Base-by-base conservation (phyloP, 108 stramenopile genomes). In the Bacterosira constricta region DNA sequence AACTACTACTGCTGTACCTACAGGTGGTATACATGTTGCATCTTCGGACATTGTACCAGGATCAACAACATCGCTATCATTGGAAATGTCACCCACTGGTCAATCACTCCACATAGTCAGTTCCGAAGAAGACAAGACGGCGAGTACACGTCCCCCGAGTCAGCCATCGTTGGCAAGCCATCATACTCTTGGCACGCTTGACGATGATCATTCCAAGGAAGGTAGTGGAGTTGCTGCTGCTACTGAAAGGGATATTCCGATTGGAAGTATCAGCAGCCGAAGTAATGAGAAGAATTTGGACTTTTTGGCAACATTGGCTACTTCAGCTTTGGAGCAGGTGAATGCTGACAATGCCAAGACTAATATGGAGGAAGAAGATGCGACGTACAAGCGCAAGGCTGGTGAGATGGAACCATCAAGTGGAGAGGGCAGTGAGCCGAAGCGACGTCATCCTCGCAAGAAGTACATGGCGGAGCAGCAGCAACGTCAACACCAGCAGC, bases 271-370 rank as follows among this genome's bases (percentile, higher is more conserved):
- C n/a, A n/a, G 32, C 53, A 54, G 53, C 17, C 53, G 32, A 30
- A 18, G 39, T 37, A 36, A 52, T 30, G 77, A 56, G 27, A 58
- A 63, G 6, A 70, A 65, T 11, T 64, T 79, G 59, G 63, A 66
- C 58, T 66, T 79, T 41, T 67, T 79, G 64, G 78, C 78, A 2
- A 47, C 59, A 18, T 45, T 79, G n/a, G 78, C 78, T 1, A 59
- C 69, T 13, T 72, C 70, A 27, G 70, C 77, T 4, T 41, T 79
- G 31, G 77, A 79, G 35, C 53, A 63, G 15, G 20, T 79, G 64
- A 51, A 46, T 20, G 61, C 46, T 23, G 44, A 42, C 31, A 59
- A 59, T 25, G 55, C 56, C 60, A 61, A 26, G 36, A n/a, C n/a
- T n/a, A n/a, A n/a, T n/a, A n/a, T n/a, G n/a, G n/a, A n/a, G n/a